A percentile compares a stretch with the other conserved stretches of the same genome.
These are phyloP conservation scores for Pyrenophora tritici-repentis DNA, from an alignment of 2,329 filamentous ascomycete genomes.

Conservation along the genomic window DNA sequence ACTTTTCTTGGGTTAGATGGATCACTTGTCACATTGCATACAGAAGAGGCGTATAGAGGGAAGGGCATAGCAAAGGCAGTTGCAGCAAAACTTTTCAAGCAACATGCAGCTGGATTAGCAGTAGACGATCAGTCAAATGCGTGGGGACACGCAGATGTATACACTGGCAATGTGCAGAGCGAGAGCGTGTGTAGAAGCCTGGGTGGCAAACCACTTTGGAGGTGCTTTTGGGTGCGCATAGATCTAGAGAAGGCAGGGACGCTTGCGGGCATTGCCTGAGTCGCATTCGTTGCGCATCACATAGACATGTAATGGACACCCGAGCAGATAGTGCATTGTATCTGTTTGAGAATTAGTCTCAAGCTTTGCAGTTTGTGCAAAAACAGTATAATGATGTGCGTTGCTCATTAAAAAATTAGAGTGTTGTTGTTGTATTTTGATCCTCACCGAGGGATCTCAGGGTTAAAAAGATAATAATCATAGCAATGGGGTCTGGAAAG, in stretches of 20 bases:
- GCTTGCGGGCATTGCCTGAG: slow-evolving; percentile 15
- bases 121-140: slow-evolving; percentile 51
- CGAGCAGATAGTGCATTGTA: slow-evolving; percentile 1
- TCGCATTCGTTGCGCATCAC: slow-evolving; percentile 4
- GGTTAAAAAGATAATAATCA: slow-evolving; percentile 72
- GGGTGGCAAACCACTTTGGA: slow-evolving; percentile 62
- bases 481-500: slow-evolving; percentile 40
- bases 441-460: slow-evolving; percentile 64
- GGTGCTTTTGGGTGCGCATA: slow-evolving; percentile 61
- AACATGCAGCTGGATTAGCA: slow-evolving; percentile 42
- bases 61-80: slow-evolving; percentile 67
- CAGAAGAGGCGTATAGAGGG: slow-evolving; percentile 63
- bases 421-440: slow-evolving; percentile 65
- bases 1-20: slow-evolving; percentile 66
- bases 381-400: slow-evolving; percentile 3
- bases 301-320: not conserved
- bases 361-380: not conserved
- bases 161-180: slow-evolving; percentile 64
- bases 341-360: slow-evolving; percentile 32
- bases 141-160: slow-evolving; percentile 68
- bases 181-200: slow-evolving; percentile 66
- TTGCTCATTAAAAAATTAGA: slow-evolving; percentile 74
- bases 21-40: slow-evolving; percentile 65
- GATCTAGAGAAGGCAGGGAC: slow-evolving; percentile 42
- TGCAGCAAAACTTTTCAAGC: slow-evolving; percentile 61